Evolutionary conservation across 2,329 filamentous ascomycete genomes (phyloP).

Genomic region (Aspergillus oerlinghausenensis): DNA sequence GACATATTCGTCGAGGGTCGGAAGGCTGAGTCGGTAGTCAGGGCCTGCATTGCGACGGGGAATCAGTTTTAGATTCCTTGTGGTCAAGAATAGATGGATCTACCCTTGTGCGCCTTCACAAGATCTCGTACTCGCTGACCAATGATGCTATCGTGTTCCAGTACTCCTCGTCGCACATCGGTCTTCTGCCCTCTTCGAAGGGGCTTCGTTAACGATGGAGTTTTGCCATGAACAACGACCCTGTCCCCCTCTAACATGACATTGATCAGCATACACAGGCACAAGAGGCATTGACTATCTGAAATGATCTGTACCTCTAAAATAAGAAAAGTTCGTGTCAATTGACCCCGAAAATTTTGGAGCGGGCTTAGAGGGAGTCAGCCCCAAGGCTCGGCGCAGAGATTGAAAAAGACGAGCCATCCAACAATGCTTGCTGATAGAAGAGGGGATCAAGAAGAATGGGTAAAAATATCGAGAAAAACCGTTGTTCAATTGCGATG

Average conservation of each 20-base stretch:
- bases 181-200: constrained; percentile 35
- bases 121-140: constrained; percentile 57
- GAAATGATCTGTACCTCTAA: constrained; percentile 27
- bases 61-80: background rate
- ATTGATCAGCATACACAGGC: background rate
- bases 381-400: constrained; percentile 28
- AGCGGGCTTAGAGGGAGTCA: constrained; percentile 14
- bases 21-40: constrained; percentile 56
- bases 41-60: constrained; percentile 29
- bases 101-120: constrained; percentile 52
- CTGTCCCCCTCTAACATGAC: constrained; percentile 39
- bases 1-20: constrained; percentile 70
- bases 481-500: background rate
- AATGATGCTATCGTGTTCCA: constrained; percentile 56
- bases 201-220: constrained; percentile 39
- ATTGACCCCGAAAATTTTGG: constrained; percentile 24
- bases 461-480: constrained; percentile 4
- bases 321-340: constrained; percentile 36
- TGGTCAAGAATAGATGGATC: background rate
- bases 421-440: constrained; percentile 4
- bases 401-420: constrained; percentile 35
- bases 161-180: constrained; percentile 30
- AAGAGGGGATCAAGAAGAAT: background rate
- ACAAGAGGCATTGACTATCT: background rate
- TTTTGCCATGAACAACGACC: constrained; percentile 37